A percentile compares a stretch with the other conserved stretches of the same genome.
Conservation (phyloP, 441 rosid genomes). For the Arabidopsis hybrid region DNA sequence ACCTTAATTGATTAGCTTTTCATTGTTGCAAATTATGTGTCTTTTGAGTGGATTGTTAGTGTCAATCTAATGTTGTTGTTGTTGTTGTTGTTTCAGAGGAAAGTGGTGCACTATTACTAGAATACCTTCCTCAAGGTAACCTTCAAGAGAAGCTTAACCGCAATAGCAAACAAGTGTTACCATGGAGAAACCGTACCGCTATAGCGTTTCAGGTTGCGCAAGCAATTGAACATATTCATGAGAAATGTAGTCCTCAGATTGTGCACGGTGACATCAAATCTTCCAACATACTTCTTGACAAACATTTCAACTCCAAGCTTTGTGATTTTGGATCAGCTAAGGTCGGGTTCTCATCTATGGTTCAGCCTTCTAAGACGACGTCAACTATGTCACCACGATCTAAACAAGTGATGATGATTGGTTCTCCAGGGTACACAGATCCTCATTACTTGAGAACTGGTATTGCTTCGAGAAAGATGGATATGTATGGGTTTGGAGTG, state of each 20-base stretch:
- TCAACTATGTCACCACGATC: conserved; percentile 36
- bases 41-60: background rate
- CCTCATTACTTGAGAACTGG: conserved; percentile 85
- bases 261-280: conserved; percentile 85
- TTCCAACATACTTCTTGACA: conserved; percentile 81
- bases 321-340: conserved; percentile 89
- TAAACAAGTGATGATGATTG: conserved; percentile 66
- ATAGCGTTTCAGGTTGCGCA: conserved; percentile 73
- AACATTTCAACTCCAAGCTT: conserved; percentile 67
- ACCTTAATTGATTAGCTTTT: background rate
- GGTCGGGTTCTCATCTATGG: conserved; percentile 78
- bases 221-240: conserved; percentile 80
- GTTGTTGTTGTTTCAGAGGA: conserved; percentile 51
- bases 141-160: conserved; percentile 70
- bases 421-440: conserved; percentile 92
- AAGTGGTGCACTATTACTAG: conserved; percentile 70
- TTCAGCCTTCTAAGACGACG: conserved; percentile 45
- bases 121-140: conserved; percentile 70
- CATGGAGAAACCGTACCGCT: conserved; percentile 66
- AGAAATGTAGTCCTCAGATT: conserved; percentile 68
- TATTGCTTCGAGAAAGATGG: conserved; percentile 80
- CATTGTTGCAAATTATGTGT: background rate
- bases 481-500: conserved; percentile 82
- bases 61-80: conserved; percentile 18
- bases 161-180: conserved; percentile 45